Evolutionary conservation across 176 grass and related monocot genomes (phyloP).

Genomic region (Luzula sylvatica): DNA sequence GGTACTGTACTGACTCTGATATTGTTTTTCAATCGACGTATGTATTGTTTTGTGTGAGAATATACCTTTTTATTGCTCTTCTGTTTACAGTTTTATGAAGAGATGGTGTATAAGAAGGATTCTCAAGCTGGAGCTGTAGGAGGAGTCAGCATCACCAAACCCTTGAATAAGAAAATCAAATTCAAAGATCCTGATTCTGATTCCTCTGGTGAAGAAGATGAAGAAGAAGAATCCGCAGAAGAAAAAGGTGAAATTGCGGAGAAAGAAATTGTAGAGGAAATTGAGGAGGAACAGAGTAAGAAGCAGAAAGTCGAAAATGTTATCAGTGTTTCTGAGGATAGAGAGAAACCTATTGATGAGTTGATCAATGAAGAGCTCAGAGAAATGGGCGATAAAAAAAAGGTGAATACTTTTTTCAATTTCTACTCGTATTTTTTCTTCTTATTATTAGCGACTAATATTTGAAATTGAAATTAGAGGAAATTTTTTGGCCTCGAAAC

Average conservation of each 20-base stretch:
- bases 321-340: constrained; percentile 6
- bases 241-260: constrained; percentile 22
- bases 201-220: constrained; percentile 19
- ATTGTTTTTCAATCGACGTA: neutral
- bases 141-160: constrained; percentile 31
- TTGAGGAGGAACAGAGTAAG: constrained; percentile 46
- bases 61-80: neutral
- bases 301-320: constrained; percentile 42
- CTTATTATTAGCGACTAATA: neutral
- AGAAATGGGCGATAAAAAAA: constrained; percentile 68
- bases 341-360: constrained; percentile 76
- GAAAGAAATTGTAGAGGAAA: constrained; percentile 21
- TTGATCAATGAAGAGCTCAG: constrained; percentile 83
- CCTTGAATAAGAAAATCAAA: constrained; percentile 73
- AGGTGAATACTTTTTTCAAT: constrained; percentile 40
- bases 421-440: neutral
- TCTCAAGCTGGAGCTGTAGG: constrained; percentile 18
- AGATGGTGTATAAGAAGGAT: constrained; percentile 51
- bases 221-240: constrained; percentile 15
- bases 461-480: constrained; percentile 32
- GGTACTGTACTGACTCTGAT: constrained; percentile 17
- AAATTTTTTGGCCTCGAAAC: constrained; percentile 77
- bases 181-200: constrained; percentile 68
- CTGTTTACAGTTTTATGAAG: constrained; percentile 61
- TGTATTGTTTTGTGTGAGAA: neutral